Base-by-base conservation (phyloP, 768 basidiomycete genomes). In the Boletellus ananas region DNA sequence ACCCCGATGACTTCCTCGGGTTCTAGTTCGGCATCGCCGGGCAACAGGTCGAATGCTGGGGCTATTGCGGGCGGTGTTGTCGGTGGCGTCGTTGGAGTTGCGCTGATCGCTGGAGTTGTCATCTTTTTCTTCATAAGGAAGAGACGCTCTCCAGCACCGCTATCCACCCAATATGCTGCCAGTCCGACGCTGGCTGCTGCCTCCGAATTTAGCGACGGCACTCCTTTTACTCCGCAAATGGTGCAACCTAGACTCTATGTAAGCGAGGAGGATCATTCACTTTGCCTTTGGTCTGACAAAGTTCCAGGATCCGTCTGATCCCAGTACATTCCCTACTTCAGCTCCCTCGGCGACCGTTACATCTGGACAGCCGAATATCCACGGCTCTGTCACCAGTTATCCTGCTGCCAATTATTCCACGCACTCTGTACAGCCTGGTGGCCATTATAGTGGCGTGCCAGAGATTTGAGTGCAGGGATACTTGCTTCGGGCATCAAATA, bases 1-100 rank as follows among this genome's bases (percentile, higher is more conserved):
- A 56, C 54, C 4, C 29, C 48, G 10, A 25, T 57, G 1, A 44
- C 60, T n/a, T n/a, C n/a, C n/a, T 42, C 61, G n/a, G 13, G 43
- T 17, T 29, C 54, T 13, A 29, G 41, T 16, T 23, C 54, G 20
- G 6, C 57, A 6, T 25, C 47, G 20, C 33, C 52, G 37, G 39
- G 57, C 42, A 53, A 34, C 18, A 47, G 12, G n/a, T 47, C 55
- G 16, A 68, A 79, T 55, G 68, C 76, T 1, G 82, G 78, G 3
- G 79, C 80, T 7, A 84, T 85, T 35, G 73, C 78, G 3, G 83
- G 82, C 2, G 80, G 79, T 17, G 84, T 85, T 34, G 80, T 78
- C 0, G 84, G 84, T 35, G 84, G 85, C n/a, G 78, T 85, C 1
- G 71, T 79, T 23, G 72, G 63, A n/a, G 49, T 79, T 17, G 75